Evolutionary conservation across 257 asterid species (phyloP), one percentile per base, ranked within the genome.

Genomic region (Forsythia viridissima): DNA sequence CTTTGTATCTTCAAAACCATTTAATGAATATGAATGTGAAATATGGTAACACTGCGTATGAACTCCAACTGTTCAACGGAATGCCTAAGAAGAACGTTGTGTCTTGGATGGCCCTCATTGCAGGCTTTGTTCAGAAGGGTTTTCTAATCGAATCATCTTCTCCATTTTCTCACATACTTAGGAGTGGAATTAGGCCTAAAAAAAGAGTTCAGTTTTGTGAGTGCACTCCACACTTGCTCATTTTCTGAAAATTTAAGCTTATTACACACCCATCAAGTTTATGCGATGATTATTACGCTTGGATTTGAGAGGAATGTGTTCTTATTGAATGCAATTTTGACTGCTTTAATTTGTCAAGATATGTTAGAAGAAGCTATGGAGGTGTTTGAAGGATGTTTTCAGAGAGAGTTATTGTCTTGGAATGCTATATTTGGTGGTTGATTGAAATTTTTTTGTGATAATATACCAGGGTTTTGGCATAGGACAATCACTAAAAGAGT

Each of bases 61-160:
- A 86, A 12, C 83, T 70, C 81, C 87, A 81, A 37, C 51, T 92
- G 96, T 89, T 92, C 34, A 93, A 89, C 1, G 93, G 88, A 89
- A 89, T 92, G 94, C 87, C 94, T 5, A 85, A 77, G 6, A 89
- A 72, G 82, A 92, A 92, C 57, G 91, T 92, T 2, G 91, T 90
- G 16, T 88, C 94, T 1, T 92, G 96, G 97, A 90, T 95, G 0
- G 88, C 90, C 57, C 91, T 89, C 77, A 84, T 92, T 80, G 90
- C 96, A 0, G 97, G 96, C 43, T 81, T 83, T 15, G 96, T 79
- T 73, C 94, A 88, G 13, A 89, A 86, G 83, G 93, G 92, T 4
- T 83, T 85, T 15, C 86, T 96, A 4, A 0, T 59, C 2, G 88
- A 89, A n/a, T 90, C 93, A 2, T 69, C 88, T 51, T 86, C 89